Evolutionary conservation across 306 rosid genomes (phyloP).

Genomic region (Prunus fruticosa): DNA sequence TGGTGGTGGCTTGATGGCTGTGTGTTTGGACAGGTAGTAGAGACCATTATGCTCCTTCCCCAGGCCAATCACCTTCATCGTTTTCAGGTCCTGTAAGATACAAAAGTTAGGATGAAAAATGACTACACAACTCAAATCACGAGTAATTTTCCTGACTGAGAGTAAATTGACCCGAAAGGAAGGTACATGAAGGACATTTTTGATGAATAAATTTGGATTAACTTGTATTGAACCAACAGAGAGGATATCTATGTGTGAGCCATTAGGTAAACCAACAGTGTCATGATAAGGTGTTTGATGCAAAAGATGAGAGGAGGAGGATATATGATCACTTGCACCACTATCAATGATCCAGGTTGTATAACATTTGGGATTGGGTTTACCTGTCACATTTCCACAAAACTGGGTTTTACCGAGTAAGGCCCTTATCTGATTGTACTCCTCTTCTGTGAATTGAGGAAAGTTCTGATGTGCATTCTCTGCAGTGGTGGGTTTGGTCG

Average conservation of each 20-base stretch:
- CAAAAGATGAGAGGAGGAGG: background rate
- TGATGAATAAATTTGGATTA: no score
- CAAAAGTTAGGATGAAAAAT: background rate
- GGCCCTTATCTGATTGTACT: no score
- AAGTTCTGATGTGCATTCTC: no score
- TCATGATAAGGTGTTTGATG: background rate
- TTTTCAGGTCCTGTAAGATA: background rate
- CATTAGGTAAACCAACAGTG: background rate
- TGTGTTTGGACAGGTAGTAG: no score
- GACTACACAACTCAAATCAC: background rate
- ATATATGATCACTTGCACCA: no score
- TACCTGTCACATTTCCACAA: no score
- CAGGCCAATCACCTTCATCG: background rate
- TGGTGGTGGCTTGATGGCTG: background rate
- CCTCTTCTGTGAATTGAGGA: no score
- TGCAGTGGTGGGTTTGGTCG: no score
- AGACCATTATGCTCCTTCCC: background rate
- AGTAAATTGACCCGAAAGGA: background rate
- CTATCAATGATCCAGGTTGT: no score
- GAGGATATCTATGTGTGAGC: background rate
- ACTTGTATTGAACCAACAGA: background rate
- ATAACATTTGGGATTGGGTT: no score
- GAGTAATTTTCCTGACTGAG: background rate
- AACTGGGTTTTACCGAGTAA: no score
- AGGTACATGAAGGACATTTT: background rate